Percentiles rank a stretch among this genome's conserved stretches.
Evolutionary conservation across 2,329 filamentous ascomycete species (phyloP).

Genomic region (Ciborinia camelliae): DNA sequence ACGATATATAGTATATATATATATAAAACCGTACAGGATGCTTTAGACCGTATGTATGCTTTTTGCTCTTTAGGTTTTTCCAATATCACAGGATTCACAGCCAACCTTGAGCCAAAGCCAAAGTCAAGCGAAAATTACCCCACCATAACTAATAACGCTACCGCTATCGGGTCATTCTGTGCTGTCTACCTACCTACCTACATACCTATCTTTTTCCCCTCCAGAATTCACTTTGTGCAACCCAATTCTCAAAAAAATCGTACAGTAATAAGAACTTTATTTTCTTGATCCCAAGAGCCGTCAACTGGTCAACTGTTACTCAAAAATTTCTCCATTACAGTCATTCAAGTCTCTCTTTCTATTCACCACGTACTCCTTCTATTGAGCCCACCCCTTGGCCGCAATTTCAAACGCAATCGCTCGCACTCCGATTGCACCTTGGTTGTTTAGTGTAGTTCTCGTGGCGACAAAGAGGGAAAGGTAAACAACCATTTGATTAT

Average conservation of each 20-base stretch:
- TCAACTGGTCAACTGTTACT: background rate
- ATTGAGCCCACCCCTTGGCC: slow-evolving; percentile 4
- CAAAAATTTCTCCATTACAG: background rate
- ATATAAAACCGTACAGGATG: no score
- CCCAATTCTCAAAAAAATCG: background rate
- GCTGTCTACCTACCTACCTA: background rate
- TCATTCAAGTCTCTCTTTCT: slow-evolving; percentile 8
- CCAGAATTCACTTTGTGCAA: slow-evolving; percentile 1
- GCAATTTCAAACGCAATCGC: slow-evolving; percentile 1
- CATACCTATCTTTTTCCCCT: background rate
- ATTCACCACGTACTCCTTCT: background rate
- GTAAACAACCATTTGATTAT: background rate
- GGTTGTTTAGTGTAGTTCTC: slow-evolving; percentile 1
- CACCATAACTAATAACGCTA: no score
- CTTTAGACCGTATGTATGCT: background rate
- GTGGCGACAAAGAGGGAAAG: slow-evolving; percentile 9
- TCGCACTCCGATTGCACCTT: background rate
- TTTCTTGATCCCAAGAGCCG: background rate
- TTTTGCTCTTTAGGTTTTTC: background rate
- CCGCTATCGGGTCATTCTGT: slow-evolving; percentile 12
- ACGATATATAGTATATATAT: no score
- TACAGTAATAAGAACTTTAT: background rate
- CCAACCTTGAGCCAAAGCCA: no score
- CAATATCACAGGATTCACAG: no score
- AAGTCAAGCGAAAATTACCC: slow-evolving; percentile 7